These are phyloP conservation scores for Diaporthe velutina DNA, from an alignment of 2,329 filamentous ascomycete genomes.

Conservation along the genomic window DNA sequence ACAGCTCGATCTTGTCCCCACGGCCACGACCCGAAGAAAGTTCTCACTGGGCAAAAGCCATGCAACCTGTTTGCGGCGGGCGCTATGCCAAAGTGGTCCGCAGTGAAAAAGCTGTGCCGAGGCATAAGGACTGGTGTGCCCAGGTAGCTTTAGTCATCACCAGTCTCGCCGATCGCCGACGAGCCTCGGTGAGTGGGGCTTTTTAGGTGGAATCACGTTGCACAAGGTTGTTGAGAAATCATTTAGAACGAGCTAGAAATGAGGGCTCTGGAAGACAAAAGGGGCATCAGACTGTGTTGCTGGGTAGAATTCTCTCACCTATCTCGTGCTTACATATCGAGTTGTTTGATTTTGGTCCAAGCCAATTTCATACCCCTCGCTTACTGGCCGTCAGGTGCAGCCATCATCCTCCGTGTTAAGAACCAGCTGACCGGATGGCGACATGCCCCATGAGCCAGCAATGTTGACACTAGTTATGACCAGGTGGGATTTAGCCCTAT, in stretches of 20 bases:
- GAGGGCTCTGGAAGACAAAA: not conserved
- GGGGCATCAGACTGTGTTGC: not conserved
- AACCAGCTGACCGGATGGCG: not conserved
- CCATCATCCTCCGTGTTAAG: too few species aligned
- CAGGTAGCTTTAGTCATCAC: not conserved
- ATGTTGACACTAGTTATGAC: not conserved
- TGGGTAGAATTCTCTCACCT: not conserved
- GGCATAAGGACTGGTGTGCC: not conserved
- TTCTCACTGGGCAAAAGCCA: not conserved
- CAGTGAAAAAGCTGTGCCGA: conserved; percentile 3
- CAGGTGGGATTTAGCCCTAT: not conserved
- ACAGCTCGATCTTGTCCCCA: not conserved
- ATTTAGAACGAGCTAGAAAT: conserved; percentile 6
- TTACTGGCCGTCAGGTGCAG: too few species aligned
- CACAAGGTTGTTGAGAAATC: not conserved
- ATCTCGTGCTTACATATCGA: not conserved
- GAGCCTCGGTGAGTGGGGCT: conserved; percentile 29
- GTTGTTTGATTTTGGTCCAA: not conserved
- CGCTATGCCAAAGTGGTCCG: not conserved
- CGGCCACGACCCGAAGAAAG: not conserved
- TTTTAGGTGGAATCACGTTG: not conserved
- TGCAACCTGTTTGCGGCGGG: not conserved
- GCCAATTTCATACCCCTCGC: not conserved
- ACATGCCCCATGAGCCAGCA: not conserved
- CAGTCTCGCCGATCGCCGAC: conserved; percentile 27